These are phyloP conservation scores for Pseudogymnoascus sp. DNA, from an alignment of 2,329 filamentous ascomycete species.

Conservation along the genomic window DNA sequence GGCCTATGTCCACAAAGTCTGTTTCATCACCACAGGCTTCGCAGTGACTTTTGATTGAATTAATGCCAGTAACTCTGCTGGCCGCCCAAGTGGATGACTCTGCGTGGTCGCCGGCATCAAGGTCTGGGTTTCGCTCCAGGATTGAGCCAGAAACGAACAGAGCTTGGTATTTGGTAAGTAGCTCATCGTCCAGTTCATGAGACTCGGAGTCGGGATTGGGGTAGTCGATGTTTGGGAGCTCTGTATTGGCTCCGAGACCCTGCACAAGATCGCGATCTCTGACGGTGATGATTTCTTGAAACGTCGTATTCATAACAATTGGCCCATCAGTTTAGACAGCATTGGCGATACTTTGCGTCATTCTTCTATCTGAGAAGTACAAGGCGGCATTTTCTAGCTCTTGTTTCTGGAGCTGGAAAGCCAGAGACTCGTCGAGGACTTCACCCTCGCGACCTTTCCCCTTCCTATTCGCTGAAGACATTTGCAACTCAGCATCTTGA, in stretches of 20 bases:
- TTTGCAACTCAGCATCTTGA: conserved; percentile 16
- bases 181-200: no score
- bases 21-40: conserved; percentile 16
- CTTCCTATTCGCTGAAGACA: conserved; percentile 11
- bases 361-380: conserved; percentile 15
- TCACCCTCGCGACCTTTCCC: conserved; percentile 13
- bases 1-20: conserved; percentile 14
- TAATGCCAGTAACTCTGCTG: background rate
- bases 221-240: background rate
- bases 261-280: conserved; percentile 17
- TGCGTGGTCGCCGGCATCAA: background rate
- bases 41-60: conserved; percentile 9
- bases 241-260: conserved; percentile 10
- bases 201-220: conserved; percentile 8
- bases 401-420: conserved; percentile 14
- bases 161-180: no score
- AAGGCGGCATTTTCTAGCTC: conserved; percentile 14
- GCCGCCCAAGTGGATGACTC: conserved; percentile 12
- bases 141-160: no score
- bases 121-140: background rate
- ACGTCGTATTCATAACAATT: conserved; percentile 9
- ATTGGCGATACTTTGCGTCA: conserved; percentile 21
- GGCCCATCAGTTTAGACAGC: conserved; percentile 21
- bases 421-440: conserved; percentile 15
- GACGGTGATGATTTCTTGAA: conserved; percentile 15